Evolutionary conservation across 169 alveolate genomes (phyloP).

Genomic region (Plasmodium falciparum): DNA sequence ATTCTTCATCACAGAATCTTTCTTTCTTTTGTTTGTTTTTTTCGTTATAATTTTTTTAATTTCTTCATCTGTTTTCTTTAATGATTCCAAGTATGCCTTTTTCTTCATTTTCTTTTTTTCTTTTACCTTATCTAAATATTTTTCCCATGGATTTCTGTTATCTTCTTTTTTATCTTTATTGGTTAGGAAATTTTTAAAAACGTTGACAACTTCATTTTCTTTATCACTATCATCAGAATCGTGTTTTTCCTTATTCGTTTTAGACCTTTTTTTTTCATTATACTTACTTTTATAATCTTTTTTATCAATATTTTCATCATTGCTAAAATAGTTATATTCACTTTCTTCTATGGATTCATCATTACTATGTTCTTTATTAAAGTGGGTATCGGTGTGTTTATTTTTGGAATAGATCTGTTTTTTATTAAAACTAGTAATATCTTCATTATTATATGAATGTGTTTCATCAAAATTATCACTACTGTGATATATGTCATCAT

Average conservation of each 20-base stretch:
- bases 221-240: constrained; percentile 43
- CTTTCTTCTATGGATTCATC: neutral
- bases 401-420: neutral
- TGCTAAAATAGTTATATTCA: neutral
- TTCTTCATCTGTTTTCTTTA: constrained; percentile 74
- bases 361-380: neutral
- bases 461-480: constrained; percentile 2
- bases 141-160: constrained; percentile 58
- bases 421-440: neutral
- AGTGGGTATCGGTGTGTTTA: neutral
- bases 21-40: constrained; percentile 70
- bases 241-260: neutral
- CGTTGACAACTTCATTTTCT: constrained; percentile 54
- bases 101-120: constrained; percentile 70
- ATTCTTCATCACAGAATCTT: constrained; percentile 27
- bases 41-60: constrained; percentile 68
- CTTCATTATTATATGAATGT: neutral
- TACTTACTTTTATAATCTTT: constrained; percentile 2
- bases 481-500: neutral
- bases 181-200: constrained; percentile 54
- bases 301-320: constrained; percentile 3
- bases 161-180: constrained; percentile 66
- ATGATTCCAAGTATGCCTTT: constrained; percentile 52
- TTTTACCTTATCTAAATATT: constrained; percentile 53
- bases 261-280: constrained; percentile 21